Evolutionary conservation across 345 rosid genomes (phyloP), one percentile per base, ranked within the genome.

Genomic region (Mercurialis annua): DNA sequence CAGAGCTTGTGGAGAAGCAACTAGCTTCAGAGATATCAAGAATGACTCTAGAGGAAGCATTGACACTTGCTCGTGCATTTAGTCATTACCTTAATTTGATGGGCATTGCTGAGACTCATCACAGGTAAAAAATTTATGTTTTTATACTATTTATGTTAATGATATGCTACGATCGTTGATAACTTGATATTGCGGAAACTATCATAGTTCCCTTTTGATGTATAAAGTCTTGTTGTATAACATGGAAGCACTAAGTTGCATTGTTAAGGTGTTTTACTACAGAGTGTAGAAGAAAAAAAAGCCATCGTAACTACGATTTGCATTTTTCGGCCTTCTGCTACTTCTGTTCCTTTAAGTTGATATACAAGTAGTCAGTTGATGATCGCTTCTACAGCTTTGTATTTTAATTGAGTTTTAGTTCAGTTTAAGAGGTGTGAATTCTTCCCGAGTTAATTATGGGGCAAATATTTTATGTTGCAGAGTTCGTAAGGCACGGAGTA

Each of bases 31-130:
- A 90, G 69, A 86, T 93, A 78, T 93, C 98, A 17, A 72, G 82
- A 53, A 84, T 90, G 97, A 80, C 94, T 36, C 62, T 93, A 2
- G 98, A 90, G 74, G 98, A 89, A 77, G 96, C 97, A 42, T 78
- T 90, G 67, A 87, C 81, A 14, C 78, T 88, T 34, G 97, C 97
- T 73, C 97, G 98, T 52, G 87, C 94, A n/a, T 90, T 83, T 71
- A 87, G 94, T 74, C 98, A 93, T 82, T 87, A 84, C 77, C 98
- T 93, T 49, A 93, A 85, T 77, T 73, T 93, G 70, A 93, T 89
- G 98, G 87, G 97, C 55, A 86, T 90, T 68, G 97, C 97, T 6
- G 98, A 93, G 75, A 90, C 97, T 50, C 96, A 93, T 78, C 98
- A 89, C 77, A 80, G 98, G 98, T 90, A 68, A 40, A 3, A 40